phyloP scores from a whole-genome alignment of 1,284 basidiomycete genomes.

The Leccinum pallidistipes region DNA sequence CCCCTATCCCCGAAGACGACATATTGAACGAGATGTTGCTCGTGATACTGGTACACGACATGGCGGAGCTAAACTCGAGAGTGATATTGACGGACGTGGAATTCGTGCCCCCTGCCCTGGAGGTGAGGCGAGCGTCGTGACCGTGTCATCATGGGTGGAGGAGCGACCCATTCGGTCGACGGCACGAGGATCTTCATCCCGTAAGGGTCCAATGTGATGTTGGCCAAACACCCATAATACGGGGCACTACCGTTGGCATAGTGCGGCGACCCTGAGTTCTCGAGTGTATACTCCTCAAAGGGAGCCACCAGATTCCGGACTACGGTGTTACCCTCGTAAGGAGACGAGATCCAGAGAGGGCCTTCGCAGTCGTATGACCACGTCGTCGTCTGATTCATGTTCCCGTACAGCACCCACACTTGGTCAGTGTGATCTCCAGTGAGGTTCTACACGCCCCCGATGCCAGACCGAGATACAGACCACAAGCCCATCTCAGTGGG shows the following conservation, averaged over 20 bases:
- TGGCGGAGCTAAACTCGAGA: constrained; percentile 75
- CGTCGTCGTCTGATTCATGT: constrained; percentile 73
- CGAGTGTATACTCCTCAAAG: constrained; percentile 71
- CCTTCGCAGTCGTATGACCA: constrained; percentile 63
- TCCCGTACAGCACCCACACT: constrained; percentile 82
- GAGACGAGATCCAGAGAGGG: constrained; percentile 70
- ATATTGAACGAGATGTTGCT: constrained; percentile 62
- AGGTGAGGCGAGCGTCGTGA: constrained; percentile 75
- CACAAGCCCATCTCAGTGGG: constrained; percentile 84
- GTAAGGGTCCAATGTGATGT: constrained; percentile 68
- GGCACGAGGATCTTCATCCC: constrained; percentile 85
- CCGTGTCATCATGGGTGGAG: constrained; percentile 77
- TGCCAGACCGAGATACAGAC: constrained; percentile 70
- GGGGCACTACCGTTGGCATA: constrained; percentile 55
- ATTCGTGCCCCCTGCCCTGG: constrained; percentile 49
- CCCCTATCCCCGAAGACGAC: constrained; percentile 66
- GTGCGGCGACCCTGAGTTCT: constrained; percentile 62
- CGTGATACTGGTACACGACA: constrained; percentile 74
- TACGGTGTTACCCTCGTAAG: constrained; percentile 57
- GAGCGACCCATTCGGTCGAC: constrained; percentile 59
- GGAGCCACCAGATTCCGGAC: constrained; percentile 82
- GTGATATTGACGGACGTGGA: constrained; percentile 64
- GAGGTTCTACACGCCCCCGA: constrained; percentile 55
- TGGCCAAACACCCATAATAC: constrained; percentile 70
- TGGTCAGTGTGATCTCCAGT: constrained; percentile 57